Evolutionary conservation across 1,284 basidiomycete genomes (phyloP).

Genomic region (Malassezia japonica): DNA sequence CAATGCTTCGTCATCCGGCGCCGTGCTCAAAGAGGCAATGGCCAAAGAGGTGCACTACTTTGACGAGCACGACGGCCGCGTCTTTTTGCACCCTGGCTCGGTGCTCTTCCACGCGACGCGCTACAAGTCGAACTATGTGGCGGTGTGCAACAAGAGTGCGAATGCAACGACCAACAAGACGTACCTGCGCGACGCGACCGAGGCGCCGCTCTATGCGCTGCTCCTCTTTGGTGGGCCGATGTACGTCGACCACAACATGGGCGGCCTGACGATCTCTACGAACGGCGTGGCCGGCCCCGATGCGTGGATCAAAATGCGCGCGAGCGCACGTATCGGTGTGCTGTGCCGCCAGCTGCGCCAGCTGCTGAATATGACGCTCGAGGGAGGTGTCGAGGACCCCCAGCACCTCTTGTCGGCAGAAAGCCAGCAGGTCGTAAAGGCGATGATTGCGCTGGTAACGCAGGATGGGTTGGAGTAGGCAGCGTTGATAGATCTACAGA

Average conservation of each 20-base stretch:
- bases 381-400: constrained; percentile 20
- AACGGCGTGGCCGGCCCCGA: constrained; percentile 27
- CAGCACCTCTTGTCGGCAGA: constrained; percentile 51
- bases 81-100: constrained; percentile 77
- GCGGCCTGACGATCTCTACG: constrained; percentile 56
- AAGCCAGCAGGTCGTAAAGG: constrained; percentile 58
- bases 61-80: constrained; percentile 51
- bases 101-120: constrained; percentile 64
- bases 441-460: constrained; percentile 63
- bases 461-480: constrained; percentile 49
- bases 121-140: constrained; percentile 69
- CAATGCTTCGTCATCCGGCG: constrained; percentile 34
- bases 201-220: constrained; percentile 75
- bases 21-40: constrained; percentile 35
- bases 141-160: constrained; percentile 71
- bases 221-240: constrained; percentile 74
- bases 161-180: constrained; percentile 56
- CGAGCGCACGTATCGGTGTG: constrained; percentile 78
- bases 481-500: too few species aligned
- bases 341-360: constrained; percentile 73
- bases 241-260: constrained; percentile 60
- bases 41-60: constrained; percentile 36
- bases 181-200: constrained; percentile 76
- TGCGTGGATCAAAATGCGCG: constrained; percentile 60
- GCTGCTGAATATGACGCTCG: constrained; percentile 19